Base-by-base conservation (phyloP, 2,329 filamentous ascomycete genomes). In the Fusarium incarnatum region DNA sequence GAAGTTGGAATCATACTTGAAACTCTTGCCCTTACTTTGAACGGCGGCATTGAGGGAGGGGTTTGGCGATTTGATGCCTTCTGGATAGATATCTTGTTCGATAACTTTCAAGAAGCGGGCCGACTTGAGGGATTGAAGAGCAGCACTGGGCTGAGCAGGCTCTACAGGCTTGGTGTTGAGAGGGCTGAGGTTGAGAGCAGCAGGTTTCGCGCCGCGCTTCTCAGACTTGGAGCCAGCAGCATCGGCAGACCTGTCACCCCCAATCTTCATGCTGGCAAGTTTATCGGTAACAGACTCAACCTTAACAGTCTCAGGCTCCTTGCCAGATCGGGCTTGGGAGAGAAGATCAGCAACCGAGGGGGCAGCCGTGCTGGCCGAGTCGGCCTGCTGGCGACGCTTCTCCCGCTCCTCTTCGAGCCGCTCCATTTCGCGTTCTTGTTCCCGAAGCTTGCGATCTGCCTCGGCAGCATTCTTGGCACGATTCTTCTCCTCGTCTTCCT, bases 1-100 rank as follows among this genome's bases (percentile, higher is more conserved):
- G 85, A 99, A 99, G 75, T 92, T 91, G 76, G 94, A 93, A 82
- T 98, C 94, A 81, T 99, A 99, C 80, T 97, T 94, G 85, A 97
- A 97, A 44, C 89, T 91, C 80, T 90, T 92, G 65, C 89, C 89
- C 83, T 94, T 95, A 80, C 92, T 93, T 34, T 88, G 86, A 28
- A 93, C 92, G 18, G 92, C 92, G 42, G 88, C 85, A 80, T 98
- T 99, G 71, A 98, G 83, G 5, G 95, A 93, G 13, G 95, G 94
- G 82, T 98, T 98, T 10, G 96, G 96, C 27, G 94, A 97, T 66
- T 87, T 88, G 79, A 98, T 92, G 57, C 93, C 92, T 6, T 88
- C 83, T 18, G 96, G 95, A 79, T 99, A 99, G 42, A 91, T 87
- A 67, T 94, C 86, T 75, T 92, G 89, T 76, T 89, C 91, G 70